A percentile compares a stretch with the other conserved stretches of the same genome.
These are phyloP conservation scores for Phytophthora meadii DNA, from an alignment of 352 stramenopile species.

Conservation along the genomic window DNA sequence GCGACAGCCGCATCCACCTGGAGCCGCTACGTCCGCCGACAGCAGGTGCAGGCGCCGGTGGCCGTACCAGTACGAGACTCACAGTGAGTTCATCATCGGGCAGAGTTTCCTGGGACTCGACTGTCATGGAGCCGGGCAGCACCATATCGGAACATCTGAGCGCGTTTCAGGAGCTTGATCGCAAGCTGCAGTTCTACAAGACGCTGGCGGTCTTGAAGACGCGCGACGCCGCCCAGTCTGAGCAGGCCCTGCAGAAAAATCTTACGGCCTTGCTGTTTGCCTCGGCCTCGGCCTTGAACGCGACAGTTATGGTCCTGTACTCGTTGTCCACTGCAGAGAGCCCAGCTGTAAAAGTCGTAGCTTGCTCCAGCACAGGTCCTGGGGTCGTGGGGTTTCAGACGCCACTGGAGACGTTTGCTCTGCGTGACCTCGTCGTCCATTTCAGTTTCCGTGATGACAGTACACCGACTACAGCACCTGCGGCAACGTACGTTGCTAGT, in stretches of 20 bases:
- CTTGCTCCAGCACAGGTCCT: slow-evolving; percentile 50
- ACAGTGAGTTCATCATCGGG: slow-evolving; percentile 51
- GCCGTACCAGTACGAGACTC: slow-evolving; percentile 28
- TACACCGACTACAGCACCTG: slow-evolving; percentile 15
- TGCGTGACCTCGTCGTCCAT: slow-evolving; percentile 51
- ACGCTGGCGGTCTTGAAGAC: slow-evolving; percentile 59
- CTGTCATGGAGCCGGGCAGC: slow-evolving; percentile 41
- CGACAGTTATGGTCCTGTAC: slow-evolving; percentile 65
- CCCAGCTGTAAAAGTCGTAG: slow-evolving; percentile 50
- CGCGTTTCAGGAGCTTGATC: slow-evolving; percentile 45
- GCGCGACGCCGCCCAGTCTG: slow-evolving; percentile 46
- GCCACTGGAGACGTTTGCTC: slow-evolving; percentile 52
- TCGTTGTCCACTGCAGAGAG: slow-evolving; percentile 45
- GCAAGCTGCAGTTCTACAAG: slow-evolving; percentile 68
- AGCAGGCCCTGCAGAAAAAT: slow-evolving; percentile 52
- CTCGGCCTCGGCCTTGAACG: slow-evolving; percentile 43
- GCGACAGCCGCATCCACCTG: slow-evolving; percentile 67
- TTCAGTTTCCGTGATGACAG: slow-evolving; percentile 19
- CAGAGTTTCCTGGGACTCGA: slow-evolving; percentile 51
- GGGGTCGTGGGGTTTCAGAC: slow-evolving; percentile 58
- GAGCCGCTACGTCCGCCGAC: slow-evolving; percentile 64
- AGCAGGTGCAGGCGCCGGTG: slow-evolving; percentile 13
- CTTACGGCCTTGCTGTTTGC: slow-evolving; percentile 55
- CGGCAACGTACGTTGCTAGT: slow-evolving; percentile 51
- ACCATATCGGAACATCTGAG: slow-evolving; percentile 47